These are phyloP conservation scores for Quercus aquifolioides DNA, from an alignment of 306 rosid genomes.

Conservation along the genomic window DNA sequence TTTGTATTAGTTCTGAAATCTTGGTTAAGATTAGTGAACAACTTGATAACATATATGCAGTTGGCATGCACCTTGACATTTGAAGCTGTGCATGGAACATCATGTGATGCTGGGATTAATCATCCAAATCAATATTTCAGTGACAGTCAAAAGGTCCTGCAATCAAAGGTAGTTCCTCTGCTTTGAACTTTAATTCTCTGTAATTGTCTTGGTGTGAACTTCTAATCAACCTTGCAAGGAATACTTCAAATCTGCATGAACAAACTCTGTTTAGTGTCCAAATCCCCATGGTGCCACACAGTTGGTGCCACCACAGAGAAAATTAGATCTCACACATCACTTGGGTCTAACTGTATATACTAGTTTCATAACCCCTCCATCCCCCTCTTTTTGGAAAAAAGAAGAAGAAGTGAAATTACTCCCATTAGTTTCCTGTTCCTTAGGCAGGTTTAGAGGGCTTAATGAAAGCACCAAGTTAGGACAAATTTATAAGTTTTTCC, in stretches of 20 bases:
- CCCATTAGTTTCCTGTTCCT: background rate
- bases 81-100: constrained; percentile 71
- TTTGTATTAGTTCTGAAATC: constrained; percentile 7
- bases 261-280: background rate
- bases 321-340: background rate
- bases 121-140: constrained; percentile 96
- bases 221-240: background rate
- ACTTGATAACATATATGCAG: constrained; percentile 43
- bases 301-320: background rate
- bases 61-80: constrained; percentile 96
- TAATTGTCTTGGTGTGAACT: background rate
- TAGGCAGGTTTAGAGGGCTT: constrained; percentile 12
- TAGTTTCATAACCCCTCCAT: background rate
- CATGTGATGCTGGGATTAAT: constrained; percentile 90
- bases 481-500: background rate
- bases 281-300: background rate
- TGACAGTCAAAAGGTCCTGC: constrained; percentile 69
- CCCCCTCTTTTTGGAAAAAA: too few relatives aligned
- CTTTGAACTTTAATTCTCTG: constrained; percentile 6
- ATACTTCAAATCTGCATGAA: background rate
- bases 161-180: constrained; percentile 46
- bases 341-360: background rate
- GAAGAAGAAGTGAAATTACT: background rate
- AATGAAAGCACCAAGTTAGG: background rate
- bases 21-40: constrained; percentile 20